Percentiles rank a stretch among this genome's conserved stretches.
Conservation (phyloP, 2,329 filamentous ascomycete species). For the Pseudocercospora cruenta region DNA sequence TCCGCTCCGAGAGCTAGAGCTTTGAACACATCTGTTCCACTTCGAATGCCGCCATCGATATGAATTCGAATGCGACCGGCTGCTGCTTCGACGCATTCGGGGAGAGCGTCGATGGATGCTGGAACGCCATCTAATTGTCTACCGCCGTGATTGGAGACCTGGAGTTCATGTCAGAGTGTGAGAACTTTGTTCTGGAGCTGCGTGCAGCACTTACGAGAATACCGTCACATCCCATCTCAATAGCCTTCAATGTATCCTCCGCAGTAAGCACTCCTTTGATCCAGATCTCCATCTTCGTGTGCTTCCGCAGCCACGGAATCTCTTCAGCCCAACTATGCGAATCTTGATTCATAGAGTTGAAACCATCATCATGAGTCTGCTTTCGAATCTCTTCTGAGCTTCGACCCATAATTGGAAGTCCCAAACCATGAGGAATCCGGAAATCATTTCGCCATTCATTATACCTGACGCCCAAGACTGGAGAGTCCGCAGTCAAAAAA, state of each 20-base stretch:
- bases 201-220: constrained; percentile 38
- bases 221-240: constrained; percentile 46
- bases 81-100: constrained; percentile 44
- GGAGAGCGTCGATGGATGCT: constrained; percentile 55
- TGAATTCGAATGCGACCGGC: constrained; percentile 59
- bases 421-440: constrained; percentile 34
- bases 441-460: constrained; percentile 61
- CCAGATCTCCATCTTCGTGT: constrained; percentile 56
- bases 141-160: constrained; percentile 56
- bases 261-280: constrained; percentile 46
- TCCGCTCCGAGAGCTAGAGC: constrained; percentile 57
- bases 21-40: constrained; percentile 62
- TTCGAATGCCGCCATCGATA: constrained; percentile 63
- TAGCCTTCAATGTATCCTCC: constrained; percentile 49
- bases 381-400: constrained; percentile 31
- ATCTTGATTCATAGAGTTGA: constrained; percentile 36
- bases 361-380: constrained; percentile 36
- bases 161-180: background rate
- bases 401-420: constrained; percentile 30
- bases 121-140: constrained; percentile 61
- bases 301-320: constrained; percentile 53
- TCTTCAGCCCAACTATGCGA: constrained; percentile 40
- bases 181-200: no score
- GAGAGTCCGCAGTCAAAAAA: constrained; percentile 59
- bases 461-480: constrained; percentile 56